Evolutionary conservation across 2,329 filamentous ascomycete genomes (phyloP).

Genomic region (Dactylonectria macrodidyma): DNA sequence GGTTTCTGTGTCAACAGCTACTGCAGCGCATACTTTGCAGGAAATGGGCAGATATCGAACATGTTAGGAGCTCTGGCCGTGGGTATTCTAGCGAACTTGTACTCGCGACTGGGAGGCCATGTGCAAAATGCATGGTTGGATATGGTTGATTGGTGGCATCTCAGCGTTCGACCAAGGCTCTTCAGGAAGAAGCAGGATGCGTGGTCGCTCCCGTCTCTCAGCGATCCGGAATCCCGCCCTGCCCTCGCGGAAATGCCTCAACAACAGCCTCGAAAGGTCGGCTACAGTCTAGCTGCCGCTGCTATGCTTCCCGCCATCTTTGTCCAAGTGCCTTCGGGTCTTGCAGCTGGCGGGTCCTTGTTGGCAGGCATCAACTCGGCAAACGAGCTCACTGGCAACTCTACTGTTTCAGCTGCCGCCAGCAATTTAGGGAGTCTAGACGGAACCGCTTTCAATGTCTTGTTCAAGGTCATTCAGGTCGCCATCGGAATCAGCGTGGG

Average conservation of each 20-base stretch:
- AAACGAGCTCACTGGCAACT: slow-evolving; percentile 66
- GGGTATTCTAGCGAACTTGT: slow-evolving; percentile 84
- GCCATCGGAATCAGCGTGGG: slow-evolving; percentile 75
- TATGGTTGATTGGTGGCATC: slow-evolving; percentile 64
- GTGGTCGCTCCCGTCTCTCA: slow-evolving; percentile 51
- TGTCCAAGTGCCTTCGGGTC: slow-evolving; percentile 74
- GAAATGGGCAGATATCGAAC: slow-evolving; percentile 82
- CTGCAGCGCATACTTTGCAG: slow-evolving; percentile 74
- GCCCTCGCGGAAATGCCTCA: slow-evolving; percentile 39
- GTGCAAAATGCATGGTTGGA: slow-evolving; percentile 70
- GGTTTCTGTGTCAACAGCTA: slow-evolving; percentile 86
- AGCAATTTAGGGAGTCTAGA: slow-evolving; percentile 53
- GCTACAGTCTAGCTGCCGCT: slow-evolving; percentile 86
- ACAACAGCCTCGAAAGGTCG: slow-evolving; percentile 62
- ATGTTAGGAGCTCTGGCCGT: slow-evolving; percentile 84
- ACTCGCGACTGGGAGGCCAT: slow-evolving; percentile 76
- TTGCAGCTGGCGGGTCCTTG: slow-evolving; percentile 73
- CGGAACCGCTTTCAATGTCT: slow-evolving; percentile 66
- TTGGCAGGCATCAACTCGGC: slow-evolving; percentile 71
- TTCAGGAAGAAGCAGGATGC: slow-evolving; percentile 48
- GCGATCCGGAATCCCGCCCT: slow-evolving; percentile 53
- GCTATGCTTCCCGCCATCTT: slow-evolving; percentile 92
- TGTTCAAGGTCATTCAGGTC: slow-evolving; percentile 72
- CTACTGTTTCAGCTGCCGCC: slow-evolving; percentile 45
- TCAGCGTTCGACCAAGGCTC: slow-evolving; percentile 57